Percentiles rank a stretch among this genome's conserved stretches.
These are phyloP conservation scores for Pecoramyces ruminantium DNA, from an alignment of 192 early-diverging fungal genomes.

Conservation along the genomic window DNA sequence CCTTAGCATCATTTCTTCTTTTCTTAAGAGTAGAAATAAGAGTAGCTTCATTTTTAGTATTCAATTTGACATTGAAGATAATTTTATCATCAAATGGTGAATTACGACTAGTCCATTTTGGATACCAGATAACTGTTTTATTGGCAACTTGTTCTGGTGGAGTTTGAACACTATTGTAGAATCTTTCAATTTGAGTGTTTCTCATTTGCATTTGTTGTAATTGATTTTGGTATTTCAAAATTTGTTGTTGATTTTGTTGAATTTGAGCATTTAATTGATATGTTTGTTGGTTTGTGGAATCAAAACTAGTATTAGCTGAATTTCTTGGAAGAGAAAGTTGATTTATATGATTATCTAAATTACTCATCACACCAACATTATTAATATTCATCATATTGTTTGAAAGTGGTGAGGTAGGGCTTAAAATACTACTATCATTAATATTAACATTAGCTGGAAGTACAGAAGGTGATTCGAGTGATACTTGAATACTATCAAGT, in stretches of 20 bases:
- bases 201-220: neutral
- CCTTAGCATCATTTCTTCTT: neutral
- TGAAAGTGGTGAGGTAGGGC: neutral
- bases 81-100: neutral
- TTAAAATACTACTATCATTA: neutral
- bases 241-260: neutral
- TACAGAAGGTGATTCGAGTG: neutral
- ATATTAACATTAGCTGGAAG: neutral
- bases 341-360: neutral
- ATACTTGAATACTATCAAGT: neutral
- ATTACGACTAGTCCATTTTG: neutral
- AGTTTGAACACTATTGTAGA: neutral
- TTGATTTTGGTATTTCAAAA: neutral
- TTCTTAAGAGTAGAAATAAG: neutral
- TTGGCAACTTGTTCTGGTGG: neutral
- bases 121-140: neutral
- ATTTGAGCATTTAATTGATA: neutral
- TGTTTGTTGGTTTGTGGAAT: neutral
- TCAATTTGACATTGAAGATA: neutral
- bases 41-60: neutral
- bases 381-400: neutral
- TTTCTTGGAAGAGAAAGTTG: neutral
- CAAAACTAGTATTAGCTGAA: neutral
- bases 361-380: neutral
- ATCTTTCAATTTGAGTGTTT: neutral